A percentile compares a stretch with the other conserved stretches of the same genome.
Conservation (phyloP, 139 green algal genomes). For the Tetratostichococcus sp. region DNA sequence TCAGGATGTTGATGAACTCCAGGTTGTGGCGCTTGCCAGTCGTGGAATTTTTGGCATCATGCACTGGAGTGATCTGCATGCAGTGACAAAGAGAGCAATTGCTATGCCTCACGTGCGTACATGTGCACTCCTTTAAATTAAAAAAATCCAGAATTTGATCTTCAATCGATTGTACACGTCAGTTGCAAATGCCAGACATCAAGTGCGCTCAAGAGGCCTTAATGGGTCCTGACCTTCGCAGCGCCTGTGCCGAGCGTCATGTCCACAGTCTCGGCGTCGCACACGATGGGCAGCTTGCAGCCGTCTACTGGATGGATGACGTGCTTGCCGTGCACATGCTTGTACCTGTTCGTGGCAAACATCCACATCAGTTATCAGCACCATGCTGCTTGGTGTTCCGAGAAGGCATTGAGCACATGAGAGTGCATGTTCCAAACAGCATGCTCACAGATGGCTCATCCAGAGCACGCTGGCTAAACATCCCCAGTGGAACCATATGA, state of each 20-base stretch:
- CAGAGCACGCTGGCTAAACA: too few relatives aligned
- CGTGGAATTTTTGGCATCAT: conserved; percentile 95
- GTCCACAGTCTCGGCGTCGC: conserved; percentile 92
- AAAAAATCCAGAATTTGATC: too few relatives aligned
- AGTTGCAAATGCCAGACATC: too few relatives aligned
- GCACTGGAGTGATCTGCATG: conserved; percentile 89
- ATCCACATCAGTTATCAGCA: too few relatives aligned
- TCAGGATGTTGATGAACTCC: conserved; percentile 93
- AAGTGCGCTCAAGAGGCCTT: too few relatives aligned
- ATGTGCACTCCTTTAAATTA: too few relatives aligned
- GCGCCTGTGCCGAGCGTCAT: conserved; percentile 91
- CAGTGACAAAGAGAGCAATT: not conserved
- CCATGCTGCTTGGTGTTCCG: not conserved
- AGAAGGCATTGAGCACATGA: too few relatives aligned
- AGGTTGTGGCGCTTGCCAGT: conserved; percentile 75
- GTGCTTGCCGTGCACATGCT: conserved; percentile 72
- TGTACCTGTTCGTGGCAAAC: conserved; percentile 54
- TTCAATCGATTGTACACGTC: too few relatives aligned
- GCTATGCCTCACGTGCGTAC: too few relatives aligned
- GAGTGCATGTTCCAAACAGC: too few relatives aligned
- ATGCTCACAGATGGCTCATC: too few relatives aligned
- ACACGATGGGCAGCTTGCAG: conserved; percentile 88
- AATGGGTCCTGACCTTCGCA: conserved; percentile 53
- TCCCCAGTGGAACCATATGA: too few relatives aligned
- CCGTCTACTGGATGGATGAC: conserved; percentile 82